Conservation (phyloP, 495 filamentous ascomycete genomes). For the Extremus antarcticus region DNA sequence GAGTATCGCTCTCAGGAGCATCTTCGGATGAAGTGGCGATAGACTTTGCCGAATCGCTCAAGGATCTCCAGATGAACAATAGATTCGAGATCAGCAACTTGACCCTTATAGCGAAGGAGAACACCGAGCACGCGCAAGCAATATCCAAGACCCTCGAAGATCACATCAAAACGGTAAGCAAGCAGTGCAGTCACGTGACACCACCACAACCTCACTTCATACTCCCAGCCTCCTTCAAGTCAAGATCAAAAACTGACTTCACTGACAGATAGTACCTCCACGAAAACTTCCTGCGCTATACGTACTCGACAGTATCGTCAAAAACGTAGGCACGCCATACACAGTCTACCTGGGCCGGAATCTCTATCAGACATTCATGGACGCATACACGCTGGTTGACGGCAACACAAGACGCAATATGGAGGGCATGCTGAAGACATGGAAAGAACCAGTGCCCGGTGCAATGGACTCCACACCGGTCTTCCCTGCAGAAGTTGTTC, state of each 20-base stretch:
- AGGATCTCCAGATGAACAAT: conserved; percentile 80
- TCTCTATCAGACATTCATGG: conserved; percentile 90
- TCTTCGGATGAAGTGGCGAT: conserved; percentile 81
- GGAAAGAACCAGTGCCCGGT: conserved; percentile 92
- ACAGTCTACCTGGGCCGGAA: conserved; percentile 86
- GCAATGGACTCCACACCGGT: conserved; percentile 80
- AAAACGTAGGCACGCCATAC: conserved; percentile 97
- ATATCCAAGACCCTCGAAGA: conserved; percentile 82
- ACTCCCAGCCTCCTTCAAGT: neutral
- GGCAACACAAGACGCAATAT: conserved; percentile 69
- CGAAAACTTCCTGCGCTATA: conserved; percentile 93
- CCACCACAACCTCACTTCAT: neutral
- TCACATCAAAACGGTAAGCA: conserved; percentile 86
- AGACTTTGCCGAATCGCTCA: conserved; percentile 86
- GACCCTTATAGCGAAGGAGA: conserved; percentile 92
- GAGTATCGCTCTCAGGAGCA: conserved; percentile 16
- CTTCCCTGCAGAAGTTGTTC: conserved; percentile 71
- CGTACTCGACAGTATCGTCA: conserved; percentile 94
- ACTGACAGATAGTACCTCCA: conserved; percentile 60
- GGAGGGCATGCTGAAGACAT: conserved; percentile 95
- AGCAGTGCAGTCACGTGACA: conserved; percentile 3
- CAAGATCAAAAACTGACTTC: conserved; percentile 3
- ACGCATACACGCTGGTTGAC: conserved; percentile 83
- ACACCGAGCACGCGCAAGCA: conserved; percentile 82
- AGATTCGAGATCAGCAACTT: conserved; percentile 89